These are phyloP conservation scores for Trichoderma cornu-damae DNA, from an alignment of 2,329 filamentous ascomycete genomes.

Conservation along the genomic window DNA sequence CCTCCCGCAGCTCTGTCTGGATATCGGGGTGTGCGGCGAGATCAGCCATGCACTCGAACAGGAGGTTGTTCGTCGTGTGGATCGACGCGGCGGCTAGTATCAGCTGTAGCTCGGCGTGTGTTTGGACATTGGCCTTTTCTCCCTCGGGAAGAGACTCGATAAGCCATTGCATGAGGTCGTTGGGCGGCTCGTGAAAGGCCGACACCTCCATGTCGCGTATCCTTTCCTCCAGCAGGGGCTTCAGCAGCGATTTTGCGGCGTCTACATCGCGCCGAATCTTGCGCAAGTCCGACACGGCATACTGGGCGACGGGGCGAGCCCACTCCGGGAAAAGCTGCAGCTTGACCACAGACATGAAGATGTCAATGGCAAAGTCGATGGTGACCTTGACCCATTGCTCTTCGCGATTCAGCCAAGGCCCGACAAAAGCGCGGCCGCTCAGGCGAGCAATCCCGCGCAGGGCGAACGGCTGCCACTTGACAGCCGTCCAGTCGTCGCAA, in stretches of 20 bases:
- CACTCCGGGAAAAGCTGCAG: slow-evolving; percentile 49
- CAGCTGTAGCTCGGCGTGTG: slow-evolving; percentile 41
- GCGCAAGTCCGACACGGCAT: slow-evolving; percentile 43
- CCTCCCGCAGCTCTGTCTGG: slow-evolving; percentile 44
- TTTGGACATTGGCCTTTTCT: slow-evolving; percentile 36
- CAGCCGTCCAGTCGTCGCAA: slow-evolving; percentile 51
- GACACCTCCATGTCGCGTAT: slow-evolving; percentile 38
- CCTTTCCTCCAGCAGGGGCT: slow-evolving; percentile 44
- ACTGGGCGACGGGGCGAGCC: slow-evolving; percentile 44
- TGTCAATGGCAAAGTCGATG: slow-evolving; percentile 46
- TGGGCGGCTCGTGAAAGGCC: slow-evolving; percentile 33
- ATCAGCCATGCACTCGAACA: slow-evolving; percentile 48
- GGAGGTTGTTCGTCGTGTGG: slow-evolving; percentile 41
- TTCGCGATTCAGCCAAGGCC: slow-evolving; percentile 44
- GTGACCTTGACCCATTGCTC: slow-evolving; percentile 51
- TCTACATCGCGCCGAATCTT: slow-evolving; percentile 42
- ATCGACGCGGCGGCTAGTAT: slow-evolving; percentile 42
- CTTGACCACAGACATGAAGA: slow-evolving; percentile 44
- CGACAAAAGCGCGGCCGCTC: slow-evolving; percentile 51
- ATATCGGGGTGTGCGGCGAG: slow-evolving; percentile 44
- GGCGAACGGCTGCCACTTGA: slow-evolving; percentile 49
- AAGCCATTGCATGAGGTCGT: slow-evolving; percentile 44
- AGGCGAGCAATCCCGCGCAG: slow-evolving; percentile 49
- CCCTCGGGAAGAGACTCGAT: slow-evolving; percentile 37
- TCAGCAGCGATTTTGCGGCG: slow-evolving; percentile 40